Conservation (phyloP, 257 asterid species). For the Solanum boliviense region DNA sequence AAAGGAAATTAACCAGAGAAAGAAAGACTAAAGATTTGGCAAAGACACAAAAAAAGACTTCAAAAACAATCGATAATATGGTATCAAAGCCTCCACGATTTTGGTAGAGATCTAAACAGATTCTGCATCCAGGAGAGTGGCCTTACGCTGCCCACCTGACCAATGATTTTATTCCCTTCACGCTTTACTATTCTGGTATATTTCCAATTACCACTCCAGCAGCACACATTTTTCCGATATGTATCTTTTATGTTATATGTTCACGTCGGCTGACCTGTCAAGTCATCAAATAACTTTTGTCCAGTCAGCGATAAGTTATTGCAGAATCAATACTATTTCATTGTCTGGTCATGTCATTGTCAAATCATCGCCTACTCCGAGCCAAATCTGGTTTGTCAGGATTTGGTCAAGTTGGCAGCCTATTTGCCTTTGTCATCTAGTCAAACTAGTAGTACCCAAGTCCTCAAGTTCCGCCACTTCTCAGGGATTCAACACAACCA, state of each 20-base stretch:
- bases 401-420: background rate
- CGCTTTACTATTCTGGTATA: background rate
- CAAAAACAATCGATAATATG: background rate
- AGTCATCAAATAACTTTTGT: background rate
- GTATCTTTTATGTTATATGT: background rate
- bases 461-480: background rate
- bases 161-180: background rate
- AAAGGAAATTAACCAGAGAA: background rate
- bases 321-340: background rate
- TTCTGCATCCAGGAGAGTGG: background rate
- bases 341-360: background rate
- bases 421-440: background rate
- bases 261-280: background rate
- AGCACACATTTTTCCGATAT: too few relatives aligned
- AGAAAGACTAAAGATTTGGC: background rate
- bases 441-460: background rate
- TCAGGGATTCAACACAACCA: background rate
- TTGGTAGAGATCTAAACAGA: background rate
- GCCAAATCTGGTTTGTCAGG: background rate
- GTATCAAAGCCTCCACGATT: background rate
- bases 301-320: background rate
- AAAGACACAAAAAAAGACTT: background rate
- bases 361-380: background rate
- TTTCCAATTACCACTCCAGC: background rate
- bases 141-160: background rate